These are phyloP conservation scores for Tolypocladium pustulatum DNA, from an alignment of 2,329 filamentous ascomycete species.

Conservation along the genomic window DNA sequence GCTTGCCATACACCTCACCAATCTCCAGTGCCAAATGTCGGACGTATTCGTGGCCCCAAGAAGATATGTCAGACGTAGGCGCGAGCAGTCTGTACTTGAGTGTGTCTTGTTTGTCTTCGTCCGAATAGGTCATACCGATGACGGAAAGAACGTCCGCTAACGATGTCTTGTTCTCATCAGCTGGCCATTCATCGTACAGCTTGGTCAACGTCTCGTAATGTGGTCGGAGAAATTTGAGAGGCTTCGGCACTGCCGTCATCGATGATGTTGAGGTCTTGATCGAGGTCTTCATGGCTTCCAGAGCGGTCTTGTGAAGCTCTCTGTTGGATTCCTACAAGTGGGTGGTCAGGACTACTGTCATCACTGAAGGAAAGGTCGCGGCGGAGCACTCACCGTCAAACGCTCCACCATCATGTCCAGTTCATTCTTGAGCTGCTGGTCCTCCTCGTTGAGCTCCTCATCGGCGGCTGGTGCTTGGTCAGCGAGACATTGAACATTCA, in stretches of 20 bases:
- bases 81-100: conserved; percentile 90
- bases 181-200: conserved; percentile 82
- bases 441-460: conserved; percentile 95
- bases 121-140: conserved; percentile 96
- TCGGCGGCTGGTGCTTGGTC: conserved; percentile 24
- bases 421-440: conserved; percentile 96
- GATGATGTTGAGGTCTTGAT: conserved; percentile 99
- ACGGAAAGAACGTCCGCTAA: conserved; percentile 94
- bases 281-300: conserved; percentile 94
- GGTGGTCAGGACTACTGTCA: conserved; percentile 6
- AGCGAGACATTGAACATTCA: conserved; percentile 9
- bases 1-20: conserved; percentile 84
- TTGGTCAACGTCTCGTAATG: conserved; percentile 87
- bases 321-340: conserved; percentile 64
- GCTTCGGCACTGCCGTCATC: conserved; percentile 98
- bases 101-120: conserved; percentile 91
- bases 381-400: conserved; percentile 70
- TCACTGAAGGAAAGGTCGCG: background rate
- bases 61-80: conserved; percentile 83
- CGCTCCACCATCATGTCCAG: conserved; percentile 97
- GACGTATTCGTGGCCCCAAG: conserved; percentile 98
- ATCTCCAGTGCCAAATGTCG: conserved; percentile 92
- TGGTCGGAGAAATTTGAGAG: conserved; percentile 92
- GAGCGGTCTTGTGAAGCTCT: conserved; percentile 79
- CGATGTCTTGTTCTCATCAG: conserved; percentile 74